A percentile compares a stretch with the other conserved stretches of the same genome.
Evolutionary conservation across 2,329 filamentous ascomycete species (phyloP).

Genomic region (Endocalyx cinctus): DNA sequence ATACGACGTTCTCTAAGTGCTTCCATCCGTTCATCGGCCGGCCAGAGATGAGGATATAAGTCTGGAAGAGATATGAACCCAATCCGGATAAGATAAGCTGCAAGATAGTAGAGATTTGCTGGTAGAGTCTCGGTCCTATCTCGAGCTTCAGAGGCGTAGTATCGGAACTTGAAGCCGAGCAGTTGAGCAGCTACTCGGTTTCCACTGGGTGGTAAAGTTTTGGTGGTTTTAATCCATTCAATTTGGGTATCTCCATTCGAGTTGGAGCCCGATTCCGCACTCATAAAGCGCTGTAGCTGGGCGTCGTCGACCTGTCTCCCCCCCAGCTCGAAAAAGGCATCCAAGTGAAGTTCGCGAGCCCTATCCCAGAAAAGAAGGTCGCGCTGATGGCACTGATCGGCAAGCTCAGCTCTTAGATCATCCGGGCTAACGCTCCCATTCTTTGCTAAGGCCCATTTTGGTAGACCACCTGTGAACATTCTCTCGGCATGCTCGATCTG

Average conservation of each 20-base stretch:
- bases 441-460: conserved; percentile 76
- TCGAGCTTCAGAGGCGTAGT: conserved; percentile 79
- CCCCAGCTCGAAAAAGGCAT: conserved; percentile 87
- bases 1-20: conserved; percentile 63
- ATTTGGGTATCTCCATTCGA: conserved; percentile 28
- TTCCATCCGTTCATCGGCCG: conserved; percentile 78
- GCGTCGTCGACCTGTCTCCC: conserved; percentile 61
- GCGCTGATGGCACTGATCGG: conserved; percentile 54
- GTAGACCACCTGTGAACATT: conserved; percentile 62
- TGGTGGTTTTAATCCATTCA: conserved; percentile 75
- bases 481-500: conserved; percentile 36
- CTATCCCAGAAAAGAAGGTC: conserved; percentile 78
- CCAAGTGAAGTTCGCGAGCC: conserved; percentile 69
- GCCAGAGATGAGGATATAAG: conserved; percentile 87
- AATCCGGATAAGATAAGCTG: conserved; percentile 90
- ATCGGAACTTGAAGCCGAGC: conserved; percentile 93
- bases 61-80: conserved; percentile 92
- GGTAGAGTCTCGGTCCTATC: conserved; percentile 74
- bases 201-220: conserved; percentile 75
- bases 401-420: conserved; percentile 60
- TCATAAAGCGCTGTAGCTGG: conserved; percentile 44
- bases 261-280: conserved; percentile 45
- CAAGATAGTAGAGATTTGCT: conserved; percentile 87
- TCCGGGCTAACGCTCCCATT: conserved; percentile 48
- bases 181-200: conserved; percentile 92